These are phyloP conservation scores for Ophiostoma quercus DNA, from an alignment of 2,329 filamentous ascomycete species.

Conservation along the genomic window DNA sequence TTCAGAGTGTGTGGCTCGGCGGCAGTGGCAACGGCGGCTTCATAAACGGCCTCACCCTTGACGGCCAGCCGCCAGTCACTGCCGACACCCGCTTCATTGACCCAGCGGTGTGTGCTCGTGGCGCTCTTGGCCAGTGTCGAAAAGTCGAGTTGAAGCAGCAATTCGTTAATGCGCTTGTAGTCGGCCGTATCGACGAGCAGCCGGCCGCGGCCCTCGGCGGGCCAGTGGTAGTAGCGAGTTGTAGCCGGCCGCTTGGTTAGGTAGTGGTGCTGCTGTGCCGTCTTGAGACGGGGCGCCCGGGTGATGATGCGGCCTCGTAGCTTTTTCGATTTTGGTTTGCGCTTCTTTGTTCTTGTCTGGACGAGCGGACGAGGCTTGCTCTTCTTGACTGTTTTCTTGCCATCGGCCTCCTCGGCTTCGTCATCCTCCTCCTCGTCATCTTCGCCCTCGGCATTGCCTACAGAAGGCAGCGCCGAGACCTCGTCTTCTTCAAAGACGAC, in stretches of 20 bases:
- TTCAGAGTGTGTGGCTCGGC: slow-evolving; percentile 14
- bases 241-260: slow-evolving; percentile 43
- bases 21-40: slow-evolving; percentile 11
- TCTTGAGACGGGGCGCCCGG: slow-evolving; percentile 62
- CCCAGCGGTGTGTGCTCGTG: slow-evolving; percentile 64
- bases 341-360: not conserved
- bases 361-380: not conserved
- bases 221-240: slow-evolving; percentile 64
- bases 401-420: not conserved
- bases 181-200: slow-evolving; percentile 57
- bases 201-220: slow-evolving; percentile 54
- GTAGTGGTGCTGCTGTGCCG: slow-evolving; percentile 44
- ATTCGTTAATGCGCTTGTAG: slow-evolving; percentile 63
- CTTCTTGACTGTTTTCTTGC: slow-evolving; percentile 8
- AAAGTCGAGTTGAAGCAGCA: slow-evolving; percentile 71
- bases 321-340: slow-evolving; percentile 33
- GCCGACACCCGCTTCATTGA: slow-evolving; percentile 57
- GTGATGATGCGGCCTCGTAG: slow-evolving; percentile 58
- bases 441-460: not conserved
- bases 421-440: not conserved
- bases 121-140: slow-evolving; percentile 57
- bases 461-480: not conserved
- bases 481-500: slow-evolving; percentile 61
- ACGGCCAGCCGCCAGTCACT: slow-evolving; percentile 50
- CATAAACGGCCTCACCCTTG: slow-evolving; percentile 39